Percentiles rank a stretch among this genome's conserved stretches.
These are phyloP conservation scores for Erodium texanum DNA, from an alignment of 441 rosid species.

Conservation along the genomic window DNA sequence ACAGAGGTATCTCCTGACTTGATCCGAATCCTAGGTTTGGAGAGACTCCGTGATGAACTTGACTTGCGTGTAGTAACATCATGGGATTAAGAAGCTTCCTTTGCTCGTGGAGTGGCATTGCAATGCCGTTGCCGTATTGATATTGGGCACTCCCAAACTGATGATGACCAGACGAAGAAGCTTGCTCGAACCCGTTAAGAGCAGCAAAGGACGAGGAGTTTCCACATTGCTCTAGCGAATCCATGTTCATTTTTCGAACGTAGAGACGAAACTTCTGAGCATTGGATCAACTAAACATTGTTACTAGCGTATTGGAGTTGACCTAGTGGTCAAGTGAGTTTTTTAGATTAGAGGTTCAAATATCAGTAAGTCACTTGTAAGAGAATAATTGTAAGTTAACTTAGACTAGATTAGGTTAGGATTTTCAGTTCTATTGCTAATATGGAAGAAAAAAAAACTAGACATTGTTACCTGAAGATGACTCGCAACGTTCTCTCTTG, in stretches of 20 bases:
- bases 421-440: no score
- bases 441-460: neutral
- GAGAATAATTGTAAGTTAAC: no score
- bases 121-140: neutral
- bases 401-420: no score
- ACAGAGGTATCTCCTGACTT: neutral
- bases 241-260: neutral
- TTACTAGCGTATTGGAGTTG: no score
- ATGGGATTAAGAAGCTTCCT: neutral
- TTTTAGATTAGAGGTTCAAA: no score
- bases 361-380: no score
- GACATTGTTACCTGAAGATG: slow-evolving; percentile 31
- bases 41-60: neutral
- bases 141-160: neutral
- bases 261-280: neutral
- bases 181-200: neutral
- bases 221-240: neutral
- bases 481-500: slow-evolving; percentile 32
- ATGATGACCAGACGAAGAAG: neutral
- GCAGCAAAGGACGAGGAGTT: neutral
- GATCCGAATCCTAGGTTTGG: neutral
- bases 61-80: neutral
- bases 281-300: no score
- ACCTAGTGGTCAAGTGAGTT: no score
- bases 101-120: neutral